A percentile compares a stretch with the other conserved stretches of the same genome.
Evolutionary conservation across 1,284 basidiomycete species (phyloP).

Genomic region (Fomitiporia mediterranea): DNA sequence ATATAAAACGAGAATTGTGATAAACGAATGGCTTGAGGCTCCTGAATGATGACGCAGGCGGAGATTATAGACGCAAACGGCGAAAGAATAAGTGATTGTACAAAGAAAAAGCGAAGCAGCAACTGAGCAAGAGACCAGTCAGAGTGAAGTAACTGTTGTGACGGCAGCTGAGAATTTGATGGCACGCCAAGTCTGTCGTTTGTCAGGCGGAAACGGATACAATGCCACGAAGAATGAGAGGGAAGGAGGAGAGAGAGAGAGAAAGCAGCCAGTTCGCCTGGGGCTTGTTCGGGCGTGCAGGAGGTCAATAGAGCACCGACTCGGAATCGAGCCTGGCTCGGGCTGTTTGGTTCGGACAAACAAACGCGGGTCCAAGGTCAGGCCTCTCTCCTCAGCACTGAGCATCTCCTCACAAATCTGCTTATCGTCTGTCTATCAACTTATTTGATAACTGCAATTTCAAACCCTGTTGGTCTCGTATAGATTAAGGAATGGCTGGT

Average conservation of each 20-base stretch:
- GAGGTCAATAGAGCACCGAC: no score
- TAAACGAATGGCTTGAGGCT: not conserved
- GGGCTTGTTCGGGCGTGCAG: no score
- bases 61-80: not conserved
- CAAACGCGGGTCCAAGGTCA: not conserved
- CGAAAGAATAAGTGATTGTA: not conserved
- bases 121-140: not conserved
- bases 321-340: not conserved
- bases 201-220: not conserved
- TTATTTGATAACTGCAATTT: not conserved
- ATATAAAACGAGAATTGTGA: not conserved
- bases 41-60: not conserved
- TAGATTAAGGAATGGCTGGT: conserved; percentile 57
- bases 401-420: not conserved
- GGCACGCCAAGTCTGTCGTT: not conserved
- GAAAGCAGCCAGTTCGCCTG: no score
- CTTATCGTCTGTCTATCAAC: not conserved
- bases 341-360: conserved; percentile 2
- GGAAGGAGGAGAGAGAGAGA: not conserved
- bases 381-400: not conserved
- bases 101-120: not conserved
- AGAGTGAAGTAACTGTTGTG: not conserved
- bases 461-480: not conserved
- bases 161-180: not conserved
- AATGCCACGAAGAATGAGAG: not conserved